These are phyloP conservation scores for Globisporangium radiosum DNA, from an alignment of 352 stramenopile species.

Conservation along the genomic window DNA sequence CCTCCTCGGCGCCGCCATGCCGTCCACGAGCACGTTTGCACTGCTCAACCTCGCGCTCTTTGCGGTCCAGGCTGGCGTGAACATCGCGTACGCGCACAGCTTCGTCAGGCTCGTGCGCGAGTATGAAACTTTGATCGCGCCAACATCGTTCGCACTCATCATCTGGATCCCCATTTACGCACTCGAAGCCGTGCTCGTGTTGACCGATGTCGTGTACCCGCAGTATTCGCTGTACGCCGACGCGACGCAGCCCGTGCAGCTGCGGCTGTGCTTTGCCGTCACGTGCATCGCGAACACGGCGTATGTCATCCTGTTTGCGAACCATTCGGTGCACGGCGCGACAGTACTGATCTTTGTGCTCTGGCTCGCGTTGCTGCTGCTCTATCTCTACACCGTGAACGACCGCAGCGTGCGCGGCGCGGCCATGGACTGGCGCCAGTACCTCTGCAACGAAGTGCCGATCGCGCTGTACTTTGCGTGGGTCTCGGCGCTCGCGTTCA, in stretches of 20 bases:
- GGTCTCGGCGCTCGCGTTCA: constrained; percentile 64
- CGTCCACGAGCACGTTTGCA: constrained; percentile 33
- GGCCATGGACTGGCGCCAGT: constrained; percentile 53
- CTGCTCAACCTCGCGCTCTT: constrained; percentile 58
- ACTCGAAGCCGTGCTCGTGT: constrained; percentile 52
- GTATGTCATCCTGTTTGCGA: constrained; percentile 59
- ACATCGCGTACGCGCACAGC: constrained; percentile 55
- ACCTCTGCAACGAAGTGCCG: constrained; percentile 68
- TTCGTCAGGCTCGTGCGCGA: constrained; percentile 41
- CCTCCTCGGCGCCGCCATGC: background rate
- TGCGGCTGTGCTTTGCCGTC: constrained; percentile 57
- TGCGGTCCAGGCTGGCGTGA: constrained; percentile 50
- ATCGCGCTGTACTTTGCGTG: constrained; percentile 77
- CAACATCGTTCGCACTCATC: constrained; percentile 46
- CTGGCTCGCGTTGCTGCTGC: constrained; percentile 63
- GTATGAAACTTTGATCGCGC: constrained; percentile 70
- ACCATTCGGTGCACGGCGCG: constrained; percentile 42
- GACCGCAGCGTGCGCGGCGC: constrained; percentile 38
- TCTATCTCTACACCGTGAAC: constrained; percentile 79
- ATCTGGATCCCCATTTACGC: constrained; percentile 72
- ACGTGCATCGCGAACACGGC: constrained; percentile 60
- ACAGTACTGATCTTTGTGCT: constrained; percentile 60
- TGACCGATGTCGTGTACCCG: constrained; percentile 58
- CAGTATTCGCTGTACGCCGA: constrained; percentile 67
- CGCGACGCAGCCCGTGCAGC: constrained; percentile 50